A percentile compares a stretch with the other conserved stretches of the same genome.
These are phyloP conservation scores for Amanita inopinata DNA, from an alignment of 768 basidiomycete species.

Conservation along the genomic window DNA sequence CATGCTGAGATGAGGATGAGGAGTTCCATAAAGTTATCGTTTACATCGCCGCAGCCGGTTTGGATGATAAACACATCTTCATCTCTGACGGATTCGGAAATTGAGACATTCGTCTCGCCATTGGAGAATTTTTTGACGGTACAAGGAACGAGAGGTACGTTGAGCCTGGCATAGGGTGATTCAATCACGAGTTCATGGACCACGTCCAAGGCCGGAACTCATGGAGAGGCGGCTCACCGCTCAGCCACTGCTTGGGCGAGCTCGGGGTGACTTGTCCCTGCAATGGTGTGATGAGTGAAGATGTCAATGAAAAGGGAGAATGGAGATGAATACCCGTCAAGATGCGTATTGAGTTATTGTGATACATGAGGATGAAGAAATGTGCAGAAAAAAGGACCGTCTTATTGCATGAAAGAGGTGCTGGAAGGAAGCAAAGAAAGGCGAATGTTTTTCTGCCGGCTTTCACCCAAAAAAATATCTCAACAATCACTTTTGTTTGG, in stretches of 20 bases:
- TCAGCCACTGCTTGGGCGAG: slow-evolving; percentile 93
- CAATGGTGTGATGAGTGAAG: slow-evolving; percentile 11
- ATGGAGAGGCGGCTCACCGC: slow-evolving; percentile 72
- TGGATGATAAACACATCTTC: slow-evolving; percentile 99
- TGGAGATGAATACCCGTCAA: slow-evolving; percentile 46
- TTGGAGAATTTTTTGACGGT: slow-evolving; percentile 88
- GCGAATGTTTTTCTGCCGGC: background rate
- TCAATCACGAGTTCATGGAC: slow-evolving; percentile 43
- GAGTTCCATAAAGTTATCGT: slow-evolving; percentile 97
- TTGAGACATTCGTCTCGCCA: slow-evolving; percentile 92
- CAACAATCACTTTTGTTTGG: slow-evolving; percentile 24
- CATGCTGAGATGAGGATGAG: slow-evolving; percentile 98
- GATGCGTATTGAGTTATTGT: slow-evolving; percentile 73
- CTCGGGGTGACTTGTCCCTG: slow-evolving; percentile 97
- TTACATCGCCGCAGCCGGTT: slow-evolving; percentile 80
- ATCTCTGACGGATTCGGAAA: slow-evolving; percentile 91
- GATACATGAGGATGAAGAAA: slow-evolving; percentile 44
- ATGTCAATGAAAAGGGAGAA: slow-evolving; percentile 2
- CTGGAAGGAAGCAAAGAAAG: slow-evolving; percentile 3
- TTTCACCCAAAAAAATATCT: slow-evolving; percentile 21
- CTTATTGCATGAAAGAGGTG: slow-evolving; percentile 29
- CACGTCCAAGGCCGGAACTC: slow-evolving; percentile 26
- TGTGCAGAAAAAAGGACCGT: slow-evolving; percentile 13
- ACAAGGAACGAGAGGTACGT: slow-evolving; percentile 77
- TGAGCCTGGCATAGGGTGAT: slow-evolving; percentile 57